Evolutionary conservation across 2,329 filamentous ascomycete species (phyloP).

Genomic region (Myriosclerotinia duriaeana): DNA sequence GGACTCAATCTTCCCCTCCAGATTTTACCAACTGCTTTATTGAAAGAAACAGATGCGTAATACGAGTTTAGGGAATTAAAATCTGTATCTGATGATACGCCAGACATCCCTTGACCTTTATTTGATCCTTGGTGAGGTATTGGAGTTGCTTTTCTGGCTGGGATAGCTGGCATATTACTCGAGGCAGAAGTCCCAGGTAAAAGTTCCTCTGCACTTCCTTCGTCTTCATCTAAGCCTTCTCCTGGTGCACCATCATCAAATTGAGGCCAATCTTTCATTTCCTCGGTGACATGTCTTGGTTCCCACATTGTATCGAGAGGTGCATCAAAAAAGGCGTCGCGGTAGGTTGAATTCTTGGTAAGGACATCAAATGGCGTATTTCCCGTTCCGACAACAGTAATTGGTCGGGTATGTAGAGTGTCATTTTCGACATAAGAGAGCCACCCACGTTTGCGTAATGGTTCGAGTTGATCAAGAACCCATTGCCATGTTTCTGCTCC

Average conservation of each 20-base stretch:
- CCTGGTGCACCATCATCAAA: slow-evolving; percentile 23
- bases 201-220: slow-evolving; percentile 30
- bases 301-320: slow-evolving; percentile 52
- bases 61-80: slow-evolving; percentile 60
- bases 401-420: slow-evolving; percentile 52
- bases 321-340: slow-evolving; percentile 67
- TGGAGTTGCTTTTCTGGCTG: neutral
- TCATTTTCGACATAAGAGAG: slow-evolving; percentile 54
- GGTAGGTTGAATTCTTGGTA: slow-evolving; percentile 51
- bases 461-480: slow-evolving; percentile 55
- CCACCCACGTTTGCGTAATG: slow-evolving; percentile 59
- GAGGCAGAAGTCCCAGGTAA: neutral
- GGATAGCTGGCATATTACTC: slow-evolving; percentile 27
- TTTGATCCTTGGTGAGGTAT: slow-evolving; percentile 24
- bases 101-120: slow-evolving; percentile 47
- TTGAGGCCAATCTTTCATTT: slow-evolving; percentile 23
- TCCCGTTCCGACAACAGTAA: slow-evolving; percentile 70
- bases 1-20: slow-evolving; percentile 49
- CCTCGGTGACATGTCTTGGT: slow-evolving; percentile 27
- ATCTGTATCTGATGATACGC: slow-evolving; percentile 40
- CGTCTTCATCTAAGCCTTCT: slow-evolving; percentile 28
- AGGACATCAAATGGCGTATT: slow-evolving; percentile 59
- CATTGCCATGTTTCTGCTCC: slow-evolving; percentile 52
- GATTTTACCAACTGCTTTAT: slow-evolving; percentile 50
- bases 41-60: slow-evolving; percentile 63